Evolutionary conservation across 148 eudicot species (phyloP).

Genomic region (Rhododendron ferrugineum): DNA sequence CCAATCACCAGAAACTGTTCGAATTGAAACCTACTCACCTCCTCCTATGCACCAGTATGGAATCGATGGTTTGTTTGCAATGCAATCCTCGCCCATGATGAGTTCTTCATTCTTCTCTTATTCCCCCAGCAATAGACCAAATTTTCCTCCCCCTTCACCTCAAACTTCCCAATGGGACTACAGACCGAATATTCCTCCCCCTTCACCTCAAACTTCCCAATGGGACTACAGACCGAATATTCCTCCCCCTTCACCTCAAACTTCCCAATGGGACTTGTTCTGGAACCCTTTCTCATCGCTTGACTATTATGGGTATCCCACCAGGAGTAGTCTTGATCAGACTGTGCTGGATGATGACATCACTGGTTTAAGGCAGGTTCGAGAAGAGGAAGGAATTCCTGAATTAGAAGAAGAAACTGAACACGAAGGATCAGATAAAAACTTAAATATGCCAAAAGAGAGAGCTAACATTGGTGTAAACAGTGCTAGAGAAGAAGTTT

Average conservation of each 20-base stretch:
- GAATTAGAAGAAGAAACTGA: constrained; percentile 93
- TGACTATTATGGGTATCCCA: constrained; percentile 81
- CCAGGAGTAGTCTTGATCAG: constrained; percentile 55
- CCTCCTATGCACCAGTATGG: constrained; percentile 52
- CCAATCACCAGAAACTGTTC: constrained; percentile 68
- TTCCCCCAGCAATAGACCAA: constrained; percentile 47
- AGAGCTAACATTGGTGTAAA: constrained; percentile 19
- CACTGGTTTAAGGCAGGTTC: constrained; percentile 64
- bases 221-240: constrained; percentile 49
- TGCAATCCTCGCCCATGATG: constrained; percentile 58
- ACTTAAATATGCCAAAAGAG: constrained; percentile 29
- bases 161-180: constrained; percentile 84
- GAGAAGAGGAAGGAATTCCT: constrained; percentile 97
- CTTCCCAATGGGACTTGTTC: constrained; percentile 91
- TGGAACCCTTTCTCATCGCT: constrained; percentile 97
- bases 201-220: constrained; percentile 70
- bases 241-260: constrained; percentile 71
- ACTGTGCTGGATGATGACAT: constrained; percentile 60
- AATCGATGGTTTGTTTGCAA: constrained; percentile 61
- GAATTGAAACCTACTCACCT: constrained; percentile 53
- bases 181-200: constrained; percentile 57
- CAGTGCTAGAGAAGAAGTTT: constrained; percentile 43
- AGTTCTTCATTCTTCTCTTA: constrained; percentile 43
- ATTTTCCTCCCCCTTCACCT: constrained; percentile 70
- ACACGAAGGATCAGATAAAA: constrained; percentile 51